Evolutionary conservation across 306 rosid genomes (phyloP).

Genomic region (Sicyos edulis): DNA sequence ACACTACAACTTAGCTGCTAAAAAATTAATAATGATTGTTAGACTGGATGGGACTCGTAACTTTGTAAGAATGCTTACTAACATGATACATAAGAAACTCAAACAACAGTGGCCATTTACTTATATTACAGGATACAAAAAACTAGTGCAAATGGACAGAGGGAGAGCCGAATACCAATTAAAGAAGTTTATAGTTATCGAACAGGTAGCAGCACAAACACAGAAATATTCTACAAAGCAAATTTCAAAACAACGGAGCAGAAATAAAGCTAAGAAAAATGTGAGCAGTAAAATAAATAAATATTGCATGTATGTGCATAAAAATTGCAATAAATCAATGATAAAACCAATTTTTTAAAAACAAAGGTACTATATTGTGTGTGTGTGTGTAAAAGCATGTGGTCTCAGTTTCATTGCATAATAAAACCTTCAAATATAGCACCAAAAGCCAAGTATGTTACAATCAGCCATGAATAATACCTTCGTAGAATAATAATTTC

Average conservation of each 20-base stretch:
- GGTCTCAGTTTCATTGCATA: neutral
- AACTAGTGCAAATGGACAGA: neutral
- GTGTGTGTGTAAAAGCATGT: neutral
- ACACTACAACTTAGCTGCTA: too few relatives aligned
- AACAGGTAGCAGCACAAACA: slow-evolving; percentile 7
- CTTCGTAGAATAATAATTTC: slow-evolving; percentile 90
- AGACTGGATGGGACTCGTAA: neutral
- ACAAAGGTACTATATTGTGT: neutral
- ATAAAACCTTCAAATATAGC: neutral
- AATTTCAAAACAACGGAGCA: neutral
- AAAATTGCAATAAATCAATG: neutral
- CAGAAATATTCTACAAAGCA: neutral
- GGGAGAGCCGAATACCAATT: neutral
- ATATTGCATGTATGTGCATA: neutral
- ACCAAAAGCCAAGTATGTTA: neutral
- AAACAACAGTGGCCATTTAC: neutral
- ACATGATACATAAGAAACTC: neutral
- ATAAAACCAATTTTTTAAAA: neutral
- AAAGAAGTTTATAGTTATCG: neutral
- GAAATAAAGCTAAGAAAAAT: neutral
- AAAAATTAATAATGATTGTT: neutral
- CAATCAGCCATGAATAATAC: slow-evolving; percentile 26
- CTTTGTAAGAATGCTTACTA: neutral
- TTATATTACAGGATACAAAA: neutral
- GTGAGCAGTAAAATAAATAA: neutral